Evolutionary conservation across 768 basidiomycete species (phyloP), one percentile per base, ranked within the genome.

Genomic region (Crucibulum laeve): DNA sequence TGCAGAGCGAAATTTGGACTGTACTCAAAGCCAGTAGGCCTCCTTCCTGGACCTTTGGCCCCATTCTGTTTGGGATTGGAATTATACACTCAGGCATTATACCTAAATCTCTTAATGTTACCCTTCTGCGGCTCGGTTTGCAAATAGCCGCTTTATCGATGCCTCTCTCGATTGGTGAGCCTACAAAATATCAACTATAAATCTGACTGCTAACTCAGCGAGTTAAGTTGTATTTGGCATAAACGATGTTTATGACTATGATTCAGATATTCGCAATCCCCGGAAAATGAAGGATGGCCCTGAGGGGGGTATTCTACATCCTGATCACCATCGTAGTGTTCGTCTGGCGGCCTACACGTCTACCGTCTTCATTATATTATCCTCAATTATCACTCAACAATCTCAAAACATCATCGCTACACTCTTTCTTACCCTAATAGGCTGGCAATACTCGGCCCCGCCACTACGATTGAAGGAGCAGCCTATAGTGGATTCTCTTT

Each of bases 141-240:
- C 40, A 45, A 38, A 22, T 45, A 21, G 40, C 38, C n/a, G 42
- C 48, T 10, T 25, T 49, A 13, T 42, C 40, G 18, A 38, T 42
- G 18, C 48, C 43, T 18, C 40, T 45, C 24, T 38, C 18, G 14
- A 45, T 45, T 3, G 42, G 48, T 49, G n/a, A 37, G 43, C 45
- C n/a, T n/a, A n/a, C n/a, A n/a, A n/a, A n/a, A n/a, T n/a, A n/a
- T n/a, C n/a, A n/a, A n/a, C n/a, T n/a, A n/a, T n/a, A n/a, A n/a
- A n/a, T n/a, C n/a, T n/a, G n/a, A n/a, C n/a, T 1, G 25, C 24
- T 25, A 10, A 15, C 15, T 25, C 23, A 11, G 3, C 0, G 44
- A 40, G 35, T 11, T n/a, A n/a, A 52, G 51, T 52, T n/a, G 32
- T 49, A 4, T 52, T 52, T 30, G 51, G 51, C 14, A 45, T 52